Percentiles rank a stretch among this genome's conserved stretches.
Evolutionary conservation across 108 stramenopile species (phyloP).

Genomic region (Cyclotella cryptica): DNA sequence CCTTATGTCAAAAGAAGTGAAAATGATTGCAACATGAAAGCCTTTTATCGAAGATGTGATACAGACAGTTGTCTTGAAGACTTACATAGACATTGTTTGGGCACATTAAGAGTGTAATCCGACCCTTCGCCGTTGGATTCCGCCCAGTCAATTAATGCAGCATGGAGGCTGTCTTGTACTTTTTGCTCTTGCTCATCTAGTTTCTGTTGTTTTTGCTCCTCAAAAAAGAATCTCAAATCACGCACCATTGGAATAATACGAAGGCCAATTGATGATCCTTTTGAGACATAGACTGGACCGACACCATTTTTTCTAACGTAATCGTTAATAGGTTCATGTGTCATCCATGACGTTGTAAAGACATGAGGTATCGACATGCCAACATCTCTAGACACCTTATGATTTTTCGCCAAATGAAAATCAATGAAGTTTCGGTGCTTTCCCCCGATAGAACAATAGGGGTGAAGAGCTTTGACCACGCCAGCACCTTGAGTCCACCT

Average conservation of each 20-base stretch:
- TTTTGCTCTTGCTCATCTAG: slow-evolving; percentile 74
- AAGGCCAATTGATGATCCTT: slow-evolving; percentile 59
- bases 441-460: slow-evolving; percentile 60
- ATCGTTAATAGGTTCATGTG: slow-evolving; percentile 44
- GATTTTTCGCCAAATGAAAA: slow-evolving; percentile 68
- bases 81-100: slow-evolving; percentile 58
- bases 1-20: background rate
- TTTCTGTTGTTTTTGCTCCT: slow-evolving; percentile 58
- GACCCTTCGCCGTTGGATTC: slow-evolving; percentile 59
- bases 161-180: slow-evolving; percentile 45
- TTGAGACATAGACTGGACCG: slow-evolving; percentile 59
- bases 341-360: slow-evolving; percentile 72
- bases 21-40: background rate
- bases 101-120: slow-evolving; percentile 61
- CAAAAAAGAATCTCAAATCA: slow-evolving; percentile 64
- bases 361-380: slow-evolving; percentile 60
- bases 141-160: slow-evolving; percentile 64
- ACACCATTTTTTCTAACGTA: slow-evolving; percentile 43
- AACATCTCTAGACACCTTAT: slow-evolving; percentile 42
- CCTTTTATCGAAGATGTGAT: background rate
- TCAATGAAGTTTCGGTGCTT: slow-evolving; percentile 62
- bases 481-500: slow-evolving; percentile 77
- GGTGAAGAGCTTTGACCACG: slow-evolving; percentile 64
- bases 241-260: slow-evolving; percentile 59
- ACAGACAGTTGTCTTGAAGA: background rate